phyloP scores from a whole-genome alignment of 164 flowering plant species.

The Stephania cephalantha region DNA sequence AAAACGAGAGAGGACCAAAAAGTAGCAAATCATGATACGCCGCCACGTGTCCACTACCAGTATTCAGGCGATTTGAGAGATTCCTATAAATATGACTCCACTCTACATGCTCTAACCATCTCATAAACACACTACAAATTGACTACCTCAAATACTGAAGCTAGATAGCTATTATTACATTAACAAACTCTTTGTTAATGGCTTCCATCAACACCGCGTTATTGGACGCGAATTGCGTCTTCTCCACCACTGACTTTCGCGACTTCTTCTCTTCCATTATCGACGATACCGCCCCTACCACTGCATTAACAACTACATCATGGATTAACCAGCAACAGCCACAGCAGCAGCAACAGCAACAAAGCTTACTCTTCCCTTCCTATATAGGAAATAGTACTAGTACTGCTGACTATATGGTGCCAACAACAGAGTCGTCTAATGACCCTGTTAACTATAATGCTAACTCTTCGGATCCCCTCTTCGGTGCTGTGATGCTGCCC shows the following conservation, averaged over 20 bases:
- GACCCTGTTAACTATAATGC: neutral
- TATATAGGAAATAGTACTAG: neutral
- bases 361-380: neutral
- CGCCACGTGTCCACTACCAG: neutral
- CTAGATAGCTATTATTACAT: too few relatives aligned
- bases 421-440: neutral
- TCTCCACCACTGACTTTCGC: neutral
- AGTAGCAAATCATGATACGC: neutral
- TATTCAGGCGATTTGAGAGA: neutral
- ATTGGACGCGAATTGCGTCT: neutral
- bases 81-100: neutral
- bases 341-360: neutral
- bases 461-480: neutral
- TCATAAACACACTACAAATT: neutral
- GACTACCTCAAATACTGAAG: neutral
- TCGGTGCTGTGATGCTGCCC: neutral
- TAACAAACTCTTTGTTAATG: neutral
- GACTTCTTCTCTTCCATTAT: neutral
- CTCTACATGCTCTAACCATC: neutral
- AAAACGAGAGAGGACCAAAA: neutral
- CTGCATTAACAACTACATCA: neutral
- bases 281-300: neutral
- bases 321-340: neutral
- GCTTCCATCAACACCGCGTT: neutral
- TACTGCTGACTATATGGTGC: neutral